Percentiles rank a stretch among this genome's conserved stretches.
Evolutionary conservation across 495 filamentous ascomycete species (phyloP).

Genomic region (Daldinia bambusicola): DNA sequence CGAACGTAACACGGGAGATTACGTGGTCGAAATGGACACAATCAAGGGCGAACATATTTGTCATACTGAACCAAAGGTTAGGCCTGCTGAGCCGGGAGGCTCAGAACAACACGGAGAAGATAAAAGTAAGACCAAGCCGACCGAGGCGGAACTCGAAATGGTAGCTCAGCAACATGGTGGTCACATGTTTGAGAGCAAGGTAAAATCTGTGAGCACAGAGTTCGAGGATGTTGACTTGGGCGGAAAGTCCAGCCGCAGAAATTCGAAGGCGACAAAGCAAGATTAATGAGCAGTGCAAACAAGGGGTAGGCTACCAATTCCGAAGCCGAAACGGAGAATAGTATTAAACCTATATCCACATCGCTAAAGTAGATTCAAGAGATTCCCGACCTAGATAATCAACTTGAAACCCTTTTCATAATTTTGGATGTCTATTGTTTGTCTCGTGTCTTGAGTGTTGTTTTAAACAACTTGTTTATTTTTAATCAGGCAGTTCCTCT

Average conservation of each 20-base stretch:
- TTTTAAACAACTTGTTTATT: too few species aligned
- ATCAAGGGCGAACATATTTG: constrained; percentile 20
- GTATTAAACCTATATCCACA: constrained; percentile 25
- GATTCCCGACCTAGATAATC: background rate
- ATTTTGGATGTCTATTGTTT: too few species aligned
- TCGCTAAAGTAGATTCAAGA: background rate
- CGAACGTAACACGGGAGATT: constrained; percentile 29
- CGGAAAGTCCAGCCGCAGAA: constrained; percentile 21
- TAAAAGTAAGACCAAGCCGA: constrained; percentile 26
- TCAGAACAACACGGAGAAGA: constrained; percentile 34
- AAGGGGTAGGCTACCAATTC: background rate
- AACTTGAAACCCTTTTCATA: background rate
- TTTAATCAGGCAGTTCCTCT: background rate
- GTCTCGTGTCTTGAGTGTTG: too few species aligned
- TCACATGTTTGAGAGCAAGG: constrained; percentile 29
- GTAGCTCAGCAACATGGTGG: constrained; percentile 15
- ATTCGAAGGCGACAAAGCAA: constrained; percentile 33
- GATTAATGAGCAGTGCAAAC: constrained; percentile 16
- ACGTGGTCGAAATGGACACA: constrained; percentile 34
- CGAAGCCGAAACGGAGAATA: constrained; percentile 16
- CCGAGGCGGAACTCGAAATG: constrained; percentile 5
- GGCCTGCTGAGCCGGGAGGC: constrained; percentile 11
- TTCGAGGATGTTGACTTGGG: constrained; percentile 41
- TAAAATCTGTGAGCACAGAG: constrained; percentile 16
- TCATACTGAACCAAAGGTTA: constrained; percentile 22